Evolutionary conservation across 2,329 filamentous ascomycete species (phyloP), one percentile per base, ranked within the genome.

Genomic region (Parastagonospora avenae): DNA sequence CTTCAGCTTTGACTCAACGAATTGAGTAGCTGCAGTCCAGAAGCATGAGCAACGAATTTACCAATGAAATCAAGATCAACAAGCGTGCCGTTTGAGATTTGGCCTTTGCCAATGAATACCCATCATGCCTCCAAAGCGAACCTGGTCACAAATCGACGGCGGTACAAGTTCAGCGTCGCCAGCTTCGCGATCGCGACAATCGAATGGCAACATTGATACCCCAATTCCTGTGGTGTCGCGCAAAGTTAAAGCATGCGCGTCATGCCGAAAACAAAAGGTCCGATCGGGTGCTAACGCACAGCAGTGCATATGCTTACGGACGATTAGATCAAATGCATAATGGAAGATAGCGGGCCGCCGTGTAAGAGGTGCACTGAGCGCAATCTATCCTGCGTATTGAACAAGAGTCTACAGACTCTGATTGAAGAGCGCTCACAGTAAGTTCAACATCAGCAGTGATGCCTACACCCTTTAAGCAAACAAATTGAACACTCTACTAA

Each of bases 181-280:
- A 24, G 44, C 36, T 30, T 44, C 42, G 11, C 42, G 42, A 29
- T 15, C 31, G 19, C 32, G 42, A 24, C 14, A 29, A 27, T 36
- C 24, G n/a, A 31, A 36, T 31, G 35, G 38, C 30, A 49, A 33
- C 33, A 39, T 38, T 42, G 44, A 50, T 33, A 28, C 32, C 31
- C 31, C 38, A 30, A 6, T 37, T 27, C 42, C 42, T 14, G 16
- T 32, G 3, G 31, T 44, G 15, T 71, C 68, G 35, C 62, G 68
- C 9, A 70, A 69, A 41, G 65, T 71, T 36, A 71, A 70, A 43
- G 80, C 80, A 27, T 82, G 80, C 60, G 80, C 79, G 8, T 77
- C 80, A 55, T 82, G 80, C 62, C 77, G 80, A 53, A 78, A 80
- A 50, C 80, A 82, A 55, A 82, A 82, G 66, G 67, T 68, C 12